Percentiles rank a stretch among this genome's conserved stretches.
phyloP scores from a whole-genome alignment of 768 basidiomycete genomes.

The Rhodosporidiobolus odoratus region DNA sequence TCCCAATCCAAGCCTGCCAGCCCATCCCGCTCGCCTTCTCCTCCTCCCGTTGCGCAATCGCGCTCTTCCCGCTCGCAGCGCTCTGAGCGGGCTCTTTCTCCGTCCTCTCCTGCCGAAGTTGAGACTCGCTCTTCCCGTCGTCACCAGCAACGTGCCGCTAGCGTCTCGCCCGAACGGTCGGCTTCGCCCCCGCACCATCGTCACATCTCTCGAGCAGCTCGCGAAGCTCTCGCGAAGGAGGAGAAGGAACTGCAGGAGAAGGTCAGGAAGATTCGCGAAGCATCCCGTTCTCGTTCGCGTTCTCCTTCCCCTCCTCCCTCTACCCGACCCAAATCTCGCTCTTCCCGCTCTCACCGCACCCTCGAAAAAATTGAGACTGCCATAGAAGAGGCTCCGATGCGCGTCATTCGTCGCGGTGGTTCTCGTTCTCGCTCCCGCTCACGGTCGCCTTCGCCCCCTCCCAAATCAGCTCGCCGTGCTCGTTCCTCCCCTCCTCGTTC shows the following conservation, averaged over 20 bases:
- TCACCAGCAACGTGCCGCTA: no score
- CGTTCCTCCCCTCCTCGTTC: neutral
- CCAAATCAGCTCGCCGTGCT: neutral
- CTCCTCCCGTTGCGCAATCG: neutral
- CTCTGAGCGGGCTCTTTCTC: neutral
- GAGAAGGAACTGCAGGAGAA: neutral
- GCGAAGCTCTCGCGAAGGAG: neutral
- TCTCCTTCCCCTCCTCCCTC: constrained; percentile 8
- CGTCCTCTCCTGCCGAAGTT: constrained; percentile 11
- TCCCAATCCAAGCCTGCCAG: neutral
- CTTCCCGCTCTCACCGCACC: neutral
- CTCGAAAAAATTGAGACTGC: neutral
- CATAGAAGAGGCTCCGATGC: neutral
- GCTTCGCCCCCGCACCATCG: neutral
- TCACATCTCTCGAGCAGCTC: neutral
- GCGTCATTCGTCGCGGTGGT: no score
- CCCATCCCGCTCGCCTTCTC: constrained; percentile 11
- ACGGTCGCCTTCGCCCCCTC: neutral
- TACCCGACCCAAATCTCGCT: neutral
- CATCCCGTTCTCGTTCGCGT: neutral
- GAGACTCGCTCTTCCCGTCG: neutral
- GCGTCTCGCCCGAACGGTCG: neutral
- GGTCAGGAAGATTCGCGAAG: neutral
- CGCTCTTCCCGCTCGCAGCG: constrained; percentile 1
- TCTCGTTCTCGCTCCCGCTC: neutral